phyloP scores from a whole-genome alignment of 768 basidiomycete species.

The Hysterangium stoloniferum region DNA sequence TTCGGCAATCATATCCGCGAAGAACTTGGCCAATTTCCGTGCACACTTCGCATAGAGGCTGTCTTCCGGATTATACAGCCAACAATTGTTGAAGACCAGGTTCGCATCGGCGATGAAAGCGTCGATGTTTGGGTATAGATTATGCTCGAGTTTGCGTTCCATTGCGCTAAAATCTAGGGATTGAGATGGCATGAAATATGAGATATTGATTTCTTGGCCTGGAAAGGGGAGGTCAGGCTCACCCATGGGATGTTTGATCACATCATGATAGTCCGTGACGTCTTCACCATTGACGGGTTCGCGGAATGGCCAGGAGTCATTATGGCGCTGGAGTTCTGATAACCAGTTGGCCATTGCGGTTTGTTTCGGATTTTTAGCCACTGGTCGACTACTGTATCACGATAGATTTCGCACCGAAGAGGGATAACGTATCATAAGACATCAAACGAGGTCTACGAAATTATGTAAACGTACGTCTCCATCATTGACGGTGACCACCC shows the following conservation, averaged over 20 bases:
- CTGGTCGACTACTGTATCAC: constrained; percentile 31
- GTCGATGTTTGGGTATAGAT: constrained; percentile 67
- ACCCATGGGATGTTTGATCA: constrained; percentile 93
- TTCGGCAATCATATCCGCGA: constrained; percentile 45
- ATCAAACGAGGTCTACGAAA: too few species aligned
- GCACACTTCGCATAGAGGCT: constrained; percentile 81
- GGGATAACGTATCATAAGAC: too few species aligned
- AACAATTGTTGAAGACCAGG: constrained; percentile 85
- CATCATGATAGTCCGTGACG: constrained; percentile 84
- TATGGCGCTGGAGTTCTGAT: constrained; percentile 68
- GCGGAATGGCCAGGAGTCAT: constrained; percentile 82
- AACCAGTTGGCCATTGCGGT: constrained; percentile 63
- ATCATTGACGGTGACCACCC: constrained; percentile 88
- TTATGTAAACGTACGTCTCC: constrained; percentile 58
- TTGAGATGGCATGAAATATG: not conserved
- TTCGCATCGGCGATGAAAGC: constrained; percentile 73
- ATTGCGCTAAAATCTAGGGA: constrained; percentile 76
- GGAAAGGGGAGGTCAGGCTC: constrained; percentile 23
- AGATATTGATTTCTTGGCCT: constrained; percentile 3
- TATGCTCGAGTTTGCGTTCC: constrained; percentile 82
- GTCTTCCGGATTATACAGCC: constrained; percentile 75
- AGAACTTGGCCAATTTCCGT: constrained; percentile 69
- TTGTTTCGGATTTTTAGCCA: constrained; percentile 47
- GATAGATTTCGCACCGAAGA: too few species aligned
- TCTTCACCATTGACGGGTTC: constrained; percentile 72